Conservation (phyloP, 139 green algal species). For the Chlorella sp. region DNA sequence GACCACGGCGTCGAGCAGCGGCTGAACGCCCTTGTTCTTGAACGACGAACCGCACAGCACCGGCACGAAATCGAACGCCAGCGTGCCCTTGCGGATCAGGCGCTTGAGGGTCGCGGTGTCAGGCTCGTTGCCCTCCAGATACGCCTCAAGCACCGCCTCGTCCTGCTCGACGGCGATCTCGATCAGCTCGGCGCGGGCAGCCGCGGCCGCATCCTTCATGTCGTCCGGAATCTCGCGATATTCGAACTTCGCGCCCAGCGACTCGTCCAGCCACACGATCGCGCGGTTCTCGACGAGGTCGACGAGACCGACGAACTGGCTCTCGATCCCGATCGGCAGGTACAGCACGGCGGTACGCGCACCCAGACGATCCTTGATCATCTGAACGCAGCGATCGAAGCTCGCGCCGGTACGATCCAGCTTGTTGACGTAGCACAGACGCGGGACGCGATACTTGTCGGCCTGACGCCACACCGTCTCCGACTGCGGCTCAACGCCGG, state of each 20-base stretch:
- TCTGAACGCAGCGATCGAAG: conserved; percentile 95
- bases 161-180: too few species aligned
- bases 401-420: conserved; percentile 99
- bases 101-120: conserved; percentile 81
- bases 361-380: too few species aligned
- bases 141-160: too few species aligned
- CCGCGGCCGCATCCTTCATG: too few species aligned
- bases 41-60: conserved; percentile 97
- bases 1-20: conserved; percentile 97
- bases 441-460: conserved; percentile 97
- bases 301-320: too few species aligned
- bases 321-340: too few species aligned
- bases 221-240: too few species aligned
- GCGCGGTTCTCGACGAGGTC: too few species aligned
- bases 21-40: conserved; percentile 99
- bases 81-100: conserved; percentile 95
- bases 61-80: conserved; percentile 88
- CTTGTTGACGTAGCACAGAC: conserved; percentile 99
- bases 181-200: too few species aligned
- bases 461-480: conserved; percentile 98
- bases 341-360: not conserved
- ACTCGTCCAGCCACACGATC: too few species aligned
- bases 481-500: conserved; percentile 97
- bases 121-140: conserved; percentile 84
- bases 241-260: too few species aligned